Conservation (phyloP, 768 basidiomycete species). For the Leucogyrophana mollusca region DNA sequence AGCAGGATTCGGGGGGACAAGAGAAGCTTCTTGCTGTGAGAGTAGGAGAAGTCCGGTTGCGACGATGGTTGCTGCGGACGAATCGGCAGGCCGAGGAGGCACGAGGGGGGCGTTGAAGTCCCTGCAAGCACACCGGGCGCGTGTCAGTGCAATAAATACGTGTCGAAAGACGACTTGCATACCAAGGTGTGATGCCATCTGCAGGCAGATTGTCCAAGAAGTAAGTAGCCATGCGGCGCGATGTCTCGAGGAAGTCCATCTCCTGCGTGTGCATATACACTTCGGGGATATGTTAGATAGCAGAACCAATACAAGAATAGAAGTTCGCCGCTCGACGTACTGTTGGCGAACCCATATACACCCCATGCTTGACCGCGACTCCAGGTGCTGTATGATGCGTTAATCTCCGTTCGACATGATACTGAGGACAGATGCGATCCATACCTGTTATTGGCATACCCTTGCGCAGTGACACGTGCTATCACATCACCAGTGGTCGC, state of each 20-base stretch:
- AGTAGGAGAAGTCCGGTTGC: slow-evolving; percentile 60
- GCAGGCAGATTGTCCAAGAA: slow-evolving; percentile 59
- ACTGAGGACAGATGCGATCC: slow-evolving; percentile 1
- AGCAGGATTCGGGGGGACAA: slow-evolving; percentile 24
- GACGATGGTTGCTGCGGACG: slow-evolving; percentile 66
- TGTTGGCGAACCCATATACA: slow-evolving; percentile 24
- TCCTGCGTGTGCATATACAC: slow-evolving; percentile 60
- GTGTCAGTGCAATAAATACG: neutral
- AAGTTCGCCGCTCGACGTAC: slow-evolving; percentile 7
- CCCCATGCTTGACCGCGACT: slow-evolving; percentile 29
- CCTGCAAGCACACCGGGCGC: slow-evolving; percentile 41
- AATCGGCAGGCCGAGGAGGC: slow-evolving; percentile 63
- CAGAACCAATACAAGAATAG: neutral
- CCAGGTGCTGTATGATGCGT: slow-evolving; percentile 20
- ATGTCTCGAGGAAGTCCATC: slow-evolving; percentile 54
- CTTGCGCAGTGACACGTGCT: slow-evolving; percentile 22
- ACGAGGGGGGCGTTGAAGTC: slow-evolving; percentile 68
- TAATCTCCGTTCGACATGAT: neutral
- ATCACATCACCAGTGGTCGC: slow-evolving; percentile 52
- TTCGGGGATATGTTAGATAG: slow-evolving; percentile 20
- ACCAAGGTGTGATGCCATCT: slow-evolving; percentile 72
- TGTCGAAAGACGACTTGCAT: slow-evolving; percentile 10
- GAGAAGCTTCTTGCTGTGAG: slow-evolving; percentile 38
- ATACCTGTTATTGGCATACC: slow-evolving; percentile 47
- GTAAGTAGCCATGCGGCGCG: slow-evolving; percentile 55